Evolutionary conservation across 2,329 filamentous ascomycete genomes (phyloP).

Genomic region (Fusarium udum): DNA sequence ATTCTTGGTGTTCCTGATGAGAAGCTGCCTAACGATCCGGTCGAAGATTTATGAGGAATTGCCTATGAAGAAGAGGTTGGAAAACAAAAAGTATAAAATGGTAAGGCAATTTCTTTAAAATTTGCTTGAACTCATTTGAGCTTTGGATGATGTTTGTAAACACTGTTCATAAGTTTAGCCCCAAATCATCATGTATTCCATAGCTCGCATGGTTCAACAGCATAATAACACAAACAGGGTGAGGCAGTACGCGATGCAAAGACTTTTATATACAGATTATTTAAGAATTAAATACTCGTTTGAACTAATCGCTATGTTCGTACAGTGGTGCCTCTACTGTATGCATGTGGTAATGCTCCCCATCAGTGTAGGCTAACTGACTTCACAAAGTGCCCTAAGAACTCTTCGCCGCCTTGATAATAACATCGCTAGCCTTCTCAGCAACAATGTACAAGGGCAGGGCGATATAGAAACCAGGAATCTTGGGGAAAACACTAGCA

Average conservation of each 20-base stretch:
- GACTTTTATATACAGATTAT: not conserved
- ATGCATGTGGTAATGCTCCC: not conserved
- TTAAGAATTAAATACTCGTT: not conserved
- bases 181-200: not conserved
- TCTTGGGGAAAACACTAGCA: slow-evolving; percentile 60
- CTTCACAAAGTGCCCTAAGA: not conserved
- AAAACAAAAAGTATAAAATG: not conserved
- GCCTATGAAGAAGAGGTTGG: not conserved
- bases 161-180: not conserved
- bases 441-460: slow-evolving; percentile 52
- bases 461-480: slow-evolving; percentile 35
- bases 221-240: not conserved
- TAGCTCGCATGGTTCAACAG: not conserved
- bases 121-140: fast-evolving
- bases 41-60: too few species aligned
- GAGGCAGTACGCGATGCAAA: fast-evolving
- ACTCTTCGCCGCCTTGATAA: slow-evolving; percentile 41
- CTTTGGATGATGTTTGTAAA: not conserved
- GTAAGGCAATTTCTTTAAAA: not conserved
- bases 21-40: not conserved
- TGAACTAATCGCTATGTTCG: too few species aligned
- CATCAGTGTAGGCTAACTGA: not conserved
- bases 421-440: slow-evolving; percentile 63
- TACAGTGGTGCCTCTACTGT: not conserved
- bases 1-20: not conserved